phyloP scores from a whole-genome alignment of 192 early-diverging fungal genomes.

The Entrophospora sp. region DNA sequence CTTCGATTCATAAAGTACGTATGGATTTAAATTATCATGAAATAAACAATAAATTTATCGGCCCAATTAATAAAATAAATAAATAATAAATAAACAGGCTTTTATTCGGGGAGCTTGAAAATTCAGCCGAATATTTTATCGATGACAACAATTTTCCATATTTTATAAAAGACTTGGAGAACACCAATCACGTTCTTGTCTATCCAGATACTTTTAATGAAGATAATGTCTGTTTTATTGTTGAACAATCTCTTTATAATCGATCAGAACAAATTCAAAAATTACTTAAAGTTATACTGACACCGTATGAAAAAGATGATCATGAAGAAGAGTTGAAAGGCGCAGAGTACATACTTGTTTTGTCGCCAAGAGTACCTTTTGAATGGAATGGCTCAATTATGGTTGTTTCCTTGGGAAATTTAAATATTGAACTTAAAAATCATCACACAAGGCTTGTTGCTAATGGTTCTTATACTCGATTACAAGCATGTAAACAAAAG shows the following conservation, averaged over 20 bases:
- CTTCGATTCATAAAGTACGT: conserved; percentile 49
- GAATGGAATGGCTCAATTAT: conserved; percentile 46
- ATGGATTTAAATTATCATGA: background rate
- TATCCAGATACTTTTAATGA: conserved; percentile 62
- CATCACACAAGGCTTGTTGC: conserved; percentile 50
- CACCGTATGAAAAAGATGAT: conserved; percentile 15
- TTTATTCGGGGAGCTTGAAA: conserved; percentile 49
- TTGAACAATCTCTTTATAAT: conserved; percentile 49
- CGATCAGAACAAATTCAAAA: conserved; percentile 39
- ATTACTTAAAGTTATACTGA: conserved; percentile 45
- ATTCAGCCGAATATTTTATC: conserved; percentile 68
- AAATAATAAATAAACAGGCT: too few relatives aligned
- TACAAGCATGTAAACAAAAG: conserved; percentile 35
- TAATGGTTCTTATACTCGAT: conserved; percentile 25
- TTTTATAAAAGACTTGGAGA: conserved; percentile 54
- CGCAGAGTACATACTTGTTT: conserved; percentile 46
- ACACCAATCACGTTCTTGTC: conserved; percentile 66
- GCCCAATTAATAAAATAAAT: too few relatives aligned
- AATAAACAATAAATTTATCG: too few relatives aligned
- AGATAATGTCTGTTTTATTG: conserved; percentile 67
- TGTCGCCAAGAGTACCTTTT: conserved; percentile 49
- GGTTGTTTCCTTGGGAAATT: conserved; percentile 30
- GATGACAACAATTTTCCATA: conserved; percentile 44
- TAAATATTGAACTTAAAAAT: conserved; percentile 41
- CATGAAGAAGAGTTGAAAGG: conserved; percentile 6